phyloP scores from a whole-genome alignment of 805 yeast genomes.

The Pichia cabralensis region DNA sequence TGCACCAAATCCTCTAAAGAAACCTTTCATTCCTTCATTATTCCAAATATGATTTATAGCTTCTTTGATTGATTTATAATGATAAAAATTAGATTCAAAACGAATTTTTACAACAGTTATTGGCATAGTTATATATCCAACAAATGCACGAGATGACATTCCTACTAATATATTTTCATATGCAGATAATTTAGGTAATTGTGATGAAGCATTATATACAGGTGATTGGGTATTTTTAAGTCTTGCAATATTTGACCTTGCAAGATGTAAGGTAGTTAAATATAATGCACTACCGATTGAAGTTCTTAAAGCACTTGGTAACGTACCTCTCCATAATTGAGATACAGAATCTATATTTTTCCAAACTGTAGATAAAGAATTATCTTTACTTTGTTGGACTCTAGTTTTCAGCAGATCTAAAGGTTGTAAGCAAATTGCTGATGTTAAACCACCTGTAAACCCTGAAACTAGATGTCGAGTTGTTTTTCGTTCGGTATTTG shows the following conservation, averaged over 20 bases:
- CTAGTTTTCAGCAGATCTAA: conserved; percentile 83
- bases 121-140: conserved; percentile 90
- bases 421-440: conserved; percentile 78
- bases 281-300: conserved; percentile 87
- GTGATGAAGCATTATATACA: conserved; percentile 22
- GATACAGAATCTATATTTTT: conserved; percentile 32
- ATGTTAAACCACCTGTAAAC: conserved; percentile 72
- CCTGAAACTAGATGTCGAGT: conserved; percentile 66
- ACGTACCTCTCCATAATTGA: conserved; percentile 86
- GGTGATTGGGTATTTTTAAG: conserved; percentile 9
- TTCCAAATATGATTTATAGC: conserved; percentile 49
- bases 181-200: conserved; percentile 63
- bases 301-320: conserved; percentile 84
- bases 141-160: conserved; percentile 64
- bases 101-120: conserved; percentile 84
- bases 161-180: conserved; percentile 69
- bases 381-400: conserved; percentile 48
- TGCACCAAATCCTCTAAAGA: conserved; percentile 80
- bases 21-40: conserved; percentile 51
- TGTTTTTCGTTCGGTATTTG: conserved; percentile 12
- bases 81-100: conserved; percentile 72
- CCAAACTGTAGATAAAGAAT: conserved; percentile 25
- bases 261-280: conserved; percentile 56
- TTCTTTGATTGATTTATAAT: conserved; percentile 51
- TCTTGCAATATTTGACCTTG: conserved; percentile 43